Conservation (phyloP, 208 protist genomes). For the Acanthamoeba healyi region DNA sequence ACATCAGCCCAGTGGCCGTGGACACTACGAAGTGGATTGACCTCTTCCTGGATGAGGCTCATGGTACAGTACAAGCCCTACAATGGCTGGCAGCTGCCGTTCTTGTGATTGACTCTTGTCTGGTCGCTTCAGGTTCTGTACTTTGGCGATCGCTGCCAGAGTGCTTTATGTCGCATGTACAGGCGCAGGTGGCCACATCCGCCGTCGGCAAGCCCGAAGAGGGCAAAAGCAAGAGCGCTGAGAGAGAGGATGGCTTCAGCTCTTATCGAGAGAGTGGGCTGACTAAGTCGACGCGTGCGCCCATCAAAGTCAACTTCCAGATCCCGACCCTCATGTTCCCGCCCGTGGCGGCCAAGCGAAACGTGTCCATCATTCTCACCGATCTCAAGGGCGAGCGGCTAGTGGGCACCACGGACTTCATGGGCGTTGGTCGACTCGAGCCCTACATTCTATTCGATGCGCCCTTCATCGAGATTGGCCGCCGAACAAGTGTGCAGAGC, state of each 20-base stretch:
- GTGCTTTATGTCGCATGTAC: conserved; percentile 17
- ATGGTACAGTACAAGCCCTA: too few relatives aligned
- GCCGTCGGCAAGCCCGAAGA: background rate
- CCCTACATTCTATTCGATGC: conserved; percentile 58
- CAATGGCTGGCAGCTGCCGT: too few relatives aligned
- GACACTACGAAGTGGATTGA: background rate
- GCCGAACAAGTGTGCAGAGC: conserved; percentile 18
- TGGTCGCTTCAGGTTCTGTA: conserved; percentile 8
- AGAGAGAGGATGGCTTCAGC: background rate
- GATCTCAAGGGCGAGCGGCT: conserved; percentile 34
- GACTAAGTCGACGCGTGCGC: background rate
- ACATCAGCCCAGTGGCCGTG: conserved; percentile 10
- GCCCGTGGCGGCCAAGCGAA: conserved; percentile 14
- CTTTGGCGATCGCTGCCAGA: conserved; percentile 22
- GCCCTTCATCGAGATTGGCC: conserved; percentile 43
- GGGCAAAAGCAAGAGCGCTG: background rate
- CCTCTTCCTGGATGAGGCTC: background rate
- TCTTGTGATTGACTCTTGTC: too few relatives aligned
- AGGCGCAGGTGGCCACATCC: background rate
- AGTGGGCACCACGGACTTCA: conserved; percentile 3
- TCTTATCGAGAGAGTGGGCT: background rate
- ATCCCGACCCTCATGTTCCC: conserved; percentile 1
- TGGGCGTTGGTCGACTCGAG: background rate
- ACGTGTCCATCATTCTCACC: conserved; percentile 25
- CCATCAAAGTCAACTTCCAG: conserved; percentile 26